Percentiles rank a stretch among this genome's conserved stretches.
phyloP scores from a whole-genome alignment of 2,329 filamentous ascomycete species.

The Karstenula rhodostoma region DNA sequence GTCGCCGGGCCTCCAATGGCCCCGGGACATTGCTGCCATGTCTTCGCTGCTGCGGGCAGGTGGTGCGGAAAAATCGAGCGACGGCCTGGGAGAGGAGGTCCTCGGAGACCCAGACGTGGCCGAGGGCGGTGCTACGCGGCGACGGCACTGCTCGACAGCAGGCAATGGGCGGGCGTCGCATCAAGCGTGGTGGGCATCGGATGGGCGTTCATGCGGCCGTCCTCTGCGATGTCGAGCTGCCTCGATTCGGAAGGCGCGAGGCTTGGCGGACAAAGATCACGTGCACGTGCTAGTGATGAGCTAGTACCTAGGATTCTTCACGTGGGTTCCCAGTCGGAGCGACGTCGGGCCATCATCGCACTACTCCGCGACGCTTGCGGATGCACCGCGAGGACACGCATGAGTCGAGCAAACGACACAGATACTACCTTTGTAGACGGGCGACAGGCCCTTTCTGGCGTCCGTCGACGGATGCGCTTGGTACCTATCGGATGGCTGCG shows the following conservation, averaged over 20 bases:
- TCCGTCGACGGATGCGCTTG: neutral
- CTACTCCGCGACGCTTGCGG: neutral
- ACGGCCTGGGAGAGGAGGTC: conserved; percentile 62
- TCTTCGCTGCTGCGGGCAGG: conserved; percentile 56
- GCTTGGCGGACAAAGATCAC: neutral
- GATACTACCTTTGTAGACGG: neutral
- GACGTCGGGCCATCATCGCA: neutral
- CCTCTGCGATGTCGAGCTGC: conserved; percentile 18
- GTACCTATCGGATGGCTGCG: neutral
- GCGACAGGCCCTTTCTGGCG: neutral
- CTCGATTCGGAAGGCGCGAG: conserved; percentile 1
- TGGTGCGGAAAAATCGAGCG: conserved; percentile 58
- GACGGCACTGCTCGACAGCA: conserved; percentile 61
- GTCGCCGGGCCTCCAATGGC: conserved; percentile 67
- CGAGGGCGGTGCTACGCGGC: conserved; percentile 49
- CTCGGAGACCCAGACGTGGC: conserved; percentile 68
- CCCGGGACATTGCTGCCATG: conserved; percentile 69
- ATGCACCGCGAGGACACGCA: too few species aligned
- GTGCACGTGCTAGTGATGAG: neutral
- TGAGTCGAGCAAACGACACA: neutral
- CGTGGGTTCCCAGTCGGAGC: neutral
- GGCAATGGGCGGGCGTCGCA: conserved; percentile 58
- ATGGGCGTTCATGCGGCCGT: conserved; percentile 9
- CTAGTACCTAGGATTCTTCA: too few species aligned
- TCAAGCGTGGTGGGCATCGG: conserved; percentile 45